A percentile compares a stretch with the other conserved stretches of the same genome.
Evolutionary conservation across 495 filamentous ascomycete genomes (phyloP).

Genomic region (Amphirosellinia nigrospora): DNA sequence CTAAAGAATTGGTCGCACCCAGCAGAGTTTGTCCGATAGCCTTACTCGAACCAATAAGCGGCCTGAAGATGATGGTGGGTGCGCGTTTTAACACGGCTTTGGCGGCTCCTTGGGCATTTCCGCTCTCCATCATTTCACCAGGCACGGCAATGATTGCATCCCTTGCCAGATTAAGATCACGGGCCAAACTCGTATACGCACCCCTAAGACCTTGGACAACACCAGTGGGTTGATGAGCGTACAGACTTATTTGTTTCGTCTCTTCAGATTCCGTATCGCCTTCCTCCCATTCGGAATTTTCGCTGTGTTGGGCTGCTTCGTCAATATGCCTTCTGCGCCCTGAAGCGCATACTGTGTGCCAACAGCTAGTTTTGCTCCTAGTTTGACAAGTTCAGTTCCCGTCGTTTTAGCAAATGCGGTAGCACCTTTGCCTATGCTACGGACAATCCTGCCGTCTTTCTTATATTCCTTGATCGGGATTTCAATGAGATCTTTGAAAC

Average conservation of each 20-base stretch:
- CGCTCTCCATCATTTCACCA: slow-evolving; percentile 85
- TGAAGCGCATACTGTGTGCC: slow-evolving; percentile 92
- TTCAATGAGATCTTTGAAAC: slow-evolving; percentile 82
- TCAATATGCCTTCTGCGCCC: slow-evolving; percentile 80
- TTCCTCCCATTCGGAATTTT: slow-evolving; percentile 63
- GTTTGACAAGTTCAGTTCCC: slow-evolving; percentile 84
- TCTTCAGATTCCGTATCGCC: slow-evolving; percentile 67
- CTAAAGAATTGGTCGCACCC: slow-evolving; percentile 92
- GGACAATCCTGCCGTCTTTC: slow-evolving; percentile 91
- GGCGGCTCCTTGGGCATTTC: slow-evolving; percentile 80
- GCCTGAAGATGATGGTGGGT: slow-evolving; percentile 88
- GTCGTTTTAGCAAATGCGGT: slow-evolving; percentile 90
- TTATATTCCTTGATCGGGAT: slow-evolving; percentile 91
- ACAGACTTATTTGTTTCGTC: slow-evolving; percentile 78
- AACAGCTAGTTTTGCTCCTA: slow-evolving; percentile 93
- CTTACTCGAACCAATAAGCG: slow-evolving; percentile 87
- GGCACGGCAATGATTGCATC: slow-evolving; percentile 97
- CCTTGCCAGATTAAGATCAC: slow-evolving; percentile 80
- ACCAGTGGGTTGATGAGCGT: slow-evolving; percentile 90
- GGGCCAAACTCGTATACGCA: slow-evolving; percentile 79
- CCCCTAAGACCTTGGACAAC: slow-evolving; percentile 84
- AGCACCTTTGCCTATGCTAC: slow-evolving; percentile 89
- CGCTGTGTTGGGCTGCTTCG: slow-evolving; percentile 49
- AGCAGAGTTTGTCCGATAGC: slow-evolving; percentile 88
- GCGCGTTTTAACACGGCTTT: slow-evolving; percentile 80